A percentile compares a stretch with the other conserved stretches of the same genome.
Evolutionary conservation across 1,284 basidiomycete genomes (phyloP).

Genomic region (Pyrrhoderma noxium): DNA sequence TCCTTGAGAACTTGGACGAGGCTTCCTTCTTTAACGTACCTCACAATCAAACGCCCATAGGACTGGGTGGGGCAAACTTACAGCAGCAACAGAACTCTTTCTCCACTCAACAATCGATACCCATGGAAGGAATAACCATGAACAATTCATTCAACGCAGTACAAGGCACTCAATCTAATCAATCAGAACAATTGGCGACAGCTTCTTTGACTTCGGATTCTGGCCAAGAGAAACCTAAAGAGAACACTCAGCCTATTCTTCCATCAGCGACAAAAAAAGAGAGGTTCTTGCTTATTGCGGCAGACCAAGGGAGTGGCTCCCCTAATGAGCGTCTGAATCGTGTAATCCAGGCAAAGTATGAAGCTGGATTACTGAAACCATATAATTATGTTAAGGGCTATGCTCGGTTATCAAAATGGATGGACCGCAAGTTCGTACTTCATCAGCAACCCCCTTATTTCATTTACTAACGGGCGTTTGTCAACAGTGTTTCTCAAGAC

Average conservation of each 20-base stretch:
- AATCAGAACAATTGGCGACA: slow-evolving; percentile 10
- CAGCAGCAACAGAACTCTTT: slow-evolving; percentile 15
- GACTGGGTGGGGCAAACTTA: not conserved
- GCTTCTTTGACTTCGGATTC: slow-evolving; percentile 17
- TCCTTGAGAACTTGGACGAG: slow-evolving; percentile 72
- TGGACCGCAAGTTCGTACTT: slow-evolving; percentile 75
- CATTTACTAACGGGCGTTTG: not conserved
- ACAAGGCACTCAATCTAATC: slow-evolving; percentile 11
- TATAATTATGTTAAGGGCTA: slow-evolving; percentile 97
- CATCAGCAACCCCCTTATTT: not conserved
- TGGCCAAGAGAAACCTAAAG: not conserved
- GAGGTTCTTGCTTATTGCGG: slow-evolving; percentile 87
- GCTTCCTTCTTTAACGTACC: slow-evolving; percentile 57
- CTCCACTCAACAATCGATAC: no score
- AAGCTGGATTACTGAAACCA: slow-evolving; percentile 89
- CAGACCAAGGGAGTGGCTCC: slow-evolving; percentile 89
- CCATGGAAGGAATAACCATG: no score
- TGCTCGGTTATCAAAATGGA: slow-evolving; percentile 84
- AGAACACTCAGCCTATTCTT: slow-evolving; percentile 38
- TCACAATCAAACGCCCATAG: slow-evolving; percentile 30
- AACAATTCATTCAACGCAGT: slow-evolving; percentile 17
- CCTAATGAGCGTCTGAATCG: slow-evolving; percentile 85
- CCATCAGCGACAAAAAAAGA: slow-evolving; percentile 75
- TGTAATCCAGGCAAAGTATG: slow-evolving; percentile 95
- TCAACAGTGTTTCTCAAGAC: slow-evolving; percentile 76